Evolutionary conservation across 164 flowering plant species (phyloP).

Genomic region (Piper longum): DNA sequence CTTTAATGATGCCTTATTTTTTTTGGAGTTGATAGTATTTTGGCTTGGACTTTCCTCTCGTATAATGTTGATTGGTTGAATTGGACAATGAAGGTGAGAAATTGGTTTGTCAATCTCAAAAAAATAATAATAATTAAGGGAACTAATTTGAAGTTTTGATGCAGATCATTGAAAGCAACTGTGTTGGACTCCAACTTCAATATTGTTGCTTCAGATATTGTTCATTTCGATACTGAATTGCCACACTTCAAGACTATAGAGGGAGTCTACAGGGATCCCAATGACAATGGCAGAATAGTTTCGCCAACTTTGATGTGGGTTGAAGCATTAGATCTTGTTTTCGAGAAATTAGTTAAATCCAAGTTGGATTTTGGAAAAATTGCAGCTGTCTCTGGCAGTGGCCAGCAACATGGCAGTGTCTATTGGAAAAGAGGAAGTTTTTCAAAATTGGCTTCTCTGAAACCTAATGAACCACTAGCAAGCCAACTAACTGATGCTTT

Average conservation of each 20-base stretch:
- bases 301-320: slow-evolving; percentile 95
- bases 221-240: slow-evolving; percentile 10
- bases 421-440: slow-evolving; percentile 75
- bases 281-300: slow-evolving; percentile 58
- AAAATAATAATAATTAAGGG: too few species aligned
- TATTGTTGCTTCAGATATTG: too few species aligned
- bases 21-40: too few species aligned
- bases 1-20: too few species aligned
- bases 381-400: slow-evolving; percentile 77
- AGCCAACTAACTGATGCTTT: slow-evolving; percentile 59
- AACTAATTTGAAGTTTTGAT: too few species aligned
- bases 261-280: slow-evolving; percentile 70
- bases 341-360: slow-evolving; percentile 38
- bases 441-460: slow-evolving; percentile 36
- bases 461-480: slow-evolving; percentile 37
- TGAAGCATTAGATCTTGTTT: slow-evolving; percentile 66
- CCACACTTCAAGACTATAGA: slow-evolving; percentile 82
- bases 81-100: too few species aligned
- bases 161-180: too few species aligned
- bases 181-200: too few species aligned
- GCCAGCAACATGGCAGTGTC: slow-evolving; percentile 96
- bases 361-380: slow-evolving; percentile 52
- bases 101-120: too few species aligned
- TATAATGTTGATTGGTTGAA: too few species aligned
- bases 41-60: too few species aligned